Evolutionary conservation across 2,329 filamentous ascomycete genomes (phyloP).

Genomic region (Acephala macrosclerotiorum): DNA sequence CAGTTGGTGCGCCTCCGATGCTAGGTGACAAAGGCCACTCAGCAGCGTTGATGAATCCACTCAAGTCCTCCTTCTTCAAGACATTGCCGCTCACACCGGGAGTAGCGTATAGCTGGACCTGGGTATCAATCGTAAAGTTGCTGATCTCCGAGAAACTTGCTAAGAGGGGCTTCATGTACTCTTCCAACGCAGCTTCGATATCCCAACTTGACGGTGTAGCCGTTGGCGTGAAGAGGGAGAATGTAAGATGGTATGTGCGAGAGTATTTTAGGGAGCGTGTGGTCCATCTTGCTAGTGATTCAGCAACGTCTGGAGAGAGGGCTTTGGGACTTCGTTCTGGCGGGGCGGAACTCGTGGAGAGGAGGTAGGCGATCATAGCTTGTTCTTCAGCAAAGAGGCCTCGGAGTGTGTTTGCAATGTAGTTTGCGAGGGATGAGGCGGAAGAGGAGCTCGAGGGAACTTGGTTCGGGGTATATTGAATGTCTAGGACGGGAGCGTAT

Average conservation of each 20-base stretch:
- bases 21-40: conserved; percentile 97
- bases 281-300: conserved; percentile 71
- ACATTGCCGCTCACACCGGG: conserved; percentile 67
- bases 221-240: conserved; percentile 89
- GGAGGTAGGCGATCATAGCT: conserved; percentile 79
- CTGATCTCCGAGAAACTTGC: conserved; percentile 82
- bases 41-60: conserved; percentile 95
- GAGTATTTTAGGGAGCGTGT: conserved; percentile 90
- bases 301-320: conserved; percentile 58
- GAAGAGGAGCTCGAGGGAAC: conserved; percentile 72
- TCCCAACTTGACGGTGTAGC: conserved; percentile 87
- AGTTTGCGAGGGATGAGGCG: conserved; percentile 80
- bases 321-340: conserved; percentile 55
- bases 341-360: conserved; percentile 65
- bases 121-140: conserved; percentile 95
- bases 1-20: conserved; percentile 89
- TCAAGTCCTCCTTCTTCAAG: conserved; percentile 84
- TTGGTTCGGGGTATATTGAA: conserved; percentile 77
- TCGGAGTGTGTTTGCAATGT: conserved; percentile 80
- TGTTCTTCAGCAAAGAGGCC: conserved; percentile 88
- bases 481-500: conserved; percentile 75
- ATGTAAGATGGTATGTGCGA: conserved; percentile 92
- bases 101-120: conserved; percentile 92
- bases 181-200: conserved; percentile 79
- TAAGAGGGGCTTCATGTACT: conserved; percentile 84